These are phyloP conservation scores for Zychaea mexicana DNA, from an alignment of 371 early-diverging fungal species.

Conservation along the genomic window DNA sequence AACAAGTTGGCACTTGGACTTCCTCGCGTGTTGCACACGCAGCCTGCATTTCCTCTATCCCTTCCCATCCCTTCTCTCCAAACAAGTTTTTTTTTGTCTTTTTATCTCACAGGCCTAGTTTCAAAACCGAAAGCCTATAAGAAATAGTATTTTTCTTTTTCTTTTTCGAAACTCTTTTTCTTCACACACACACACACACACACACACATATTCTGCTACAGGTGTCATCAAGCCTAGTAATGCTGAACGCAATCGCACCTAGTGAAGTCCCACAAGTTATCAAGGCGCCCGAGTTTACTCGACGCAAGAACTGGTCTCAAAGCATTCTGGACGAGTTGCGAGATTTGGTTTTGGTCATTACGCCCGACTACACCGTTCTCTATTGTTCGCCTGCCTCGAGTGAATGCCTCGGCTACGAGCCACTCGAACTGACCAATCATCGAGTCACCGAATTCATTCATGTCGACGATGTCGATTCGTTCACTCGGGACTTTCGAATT, in stretches of 20 bases:
- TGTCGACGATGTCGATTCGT: constrained; percentile 27
- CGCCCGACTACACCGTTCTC: constrained; percentile 49
- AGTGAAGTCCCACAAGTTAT: not conserved
- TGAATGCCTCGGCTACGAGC: constrained; percentile 56
- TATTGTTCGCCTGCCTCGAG: constrained; percentile 62
- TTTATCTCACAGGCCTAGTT: too few species aligned
- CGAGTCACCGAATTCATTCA: constrained; percentile 60
- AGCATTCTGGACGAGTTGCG: constrained; percentile 62
- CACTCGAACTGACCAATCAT: constrained; percentile 59
- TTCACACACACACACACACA: too few species aligned
- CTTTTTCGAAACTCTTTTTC: too few species aligned
- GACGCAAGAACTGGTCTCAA: constrained; percentile 57
- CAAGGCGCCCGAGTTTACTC: constrained; percentile 41
- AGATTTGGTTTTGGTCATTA: constrained; percentile 63
- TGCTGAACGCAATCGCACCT: not conserved
- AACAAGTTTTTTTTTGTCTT: too few species aligned
- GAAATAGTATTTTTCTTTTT: too few species aligned
- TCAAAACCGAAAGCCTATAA: too few species aligned
- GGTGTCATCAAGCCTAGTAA: too few species aligned
- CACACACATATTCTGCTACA: too few species aligned
- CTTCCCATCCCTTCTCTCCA: too few species aligned
- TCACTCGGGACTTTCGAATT: constrained; percentile 29
- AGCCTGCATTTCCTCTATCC: too few species aligned
- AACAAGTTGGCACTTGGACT: too few species aligned
- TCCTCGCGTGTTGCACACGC: too few species aligned